Evolutionary conservation across 352 stramenopile genomes (phyloP).

Genomic region (Pythium dissotocum): DNA sequence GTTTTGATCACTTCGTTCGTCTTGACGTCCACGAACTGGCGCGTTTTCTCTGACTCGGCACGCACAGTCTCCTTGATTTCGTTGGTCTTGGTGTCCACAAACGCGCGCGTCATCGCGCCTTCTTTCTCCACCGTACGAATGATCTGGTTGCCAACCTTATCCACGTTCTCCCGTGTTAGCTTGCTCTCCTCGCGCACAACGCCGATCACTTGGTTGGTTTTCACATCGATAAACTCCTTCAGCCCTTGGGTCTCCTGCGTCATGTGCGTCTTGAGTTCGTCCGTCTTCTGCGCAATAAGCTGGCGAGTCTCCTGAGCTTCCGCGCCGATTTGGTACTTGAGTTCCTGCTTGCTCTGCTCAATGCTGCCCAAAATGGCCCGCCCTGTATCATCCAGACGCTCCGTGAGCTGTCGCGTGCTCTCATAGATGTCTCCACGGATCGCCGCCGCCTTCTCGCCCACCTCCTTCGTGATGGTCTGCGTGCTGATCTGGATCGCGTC

Average conservation of each 20-base stretch:
- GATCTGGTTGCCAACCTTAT: slow-evolving; percentile 5
- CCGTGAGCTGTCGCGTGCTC: slow-evolving; percentile 2
- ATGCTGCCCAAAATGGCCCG: slow-evolving; percentile 5
- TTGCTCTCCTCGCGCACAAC: slow-evolving; percentile 7
- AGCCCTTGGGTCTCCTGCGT: slow-evolving; percentile 4
- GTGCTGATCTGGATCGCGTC: slow-evolving; percentile 12
- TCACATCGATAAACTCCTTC: slow-evolving; percentile 5
- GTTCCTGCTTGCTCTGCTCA: slow-evolving; percentile 21
- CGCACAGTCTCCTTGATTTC: slow-evolving; percentile 6
- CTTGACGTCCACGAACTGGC: slow-evolving; percentile 7
- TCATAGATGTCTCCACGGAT: slow-evolving; percentile 14
- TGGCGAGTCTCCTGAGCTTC: slow-evolving; percentile 6
- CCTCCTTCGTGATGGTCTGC: not conserved
- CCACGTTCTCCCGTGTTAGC: slow-evolving; percentile 1
- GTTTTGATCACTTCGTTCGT: slow-evolving; percentile 5
- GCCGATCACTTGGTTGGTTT: slow-evolving; percentile 12
- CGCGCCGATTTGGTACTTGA: slow-evolving; percentile 20
- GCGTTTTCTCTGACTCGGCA: slow-evolving; percentile 4
- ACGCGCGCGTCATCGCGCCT: slow-evolving; percentile 9
- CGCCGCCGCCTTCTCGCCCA: slow-evolving; percentile 1
- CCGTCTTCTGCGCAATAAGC: slow-evolving; percentile 6
- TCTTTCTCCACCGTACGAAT: slow-evolving; percentile 3
- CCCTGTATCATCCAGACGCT: slow-evolving; percentile 4
- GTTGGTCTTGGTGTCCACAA: slow-evolving; percentile 15
- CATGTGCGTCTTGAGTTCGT: slow-evolving; percentile 15